phyloP scores from a whole-genome alignment of 352 stramenopile species.

The Phytopythium vexans region DNA sequence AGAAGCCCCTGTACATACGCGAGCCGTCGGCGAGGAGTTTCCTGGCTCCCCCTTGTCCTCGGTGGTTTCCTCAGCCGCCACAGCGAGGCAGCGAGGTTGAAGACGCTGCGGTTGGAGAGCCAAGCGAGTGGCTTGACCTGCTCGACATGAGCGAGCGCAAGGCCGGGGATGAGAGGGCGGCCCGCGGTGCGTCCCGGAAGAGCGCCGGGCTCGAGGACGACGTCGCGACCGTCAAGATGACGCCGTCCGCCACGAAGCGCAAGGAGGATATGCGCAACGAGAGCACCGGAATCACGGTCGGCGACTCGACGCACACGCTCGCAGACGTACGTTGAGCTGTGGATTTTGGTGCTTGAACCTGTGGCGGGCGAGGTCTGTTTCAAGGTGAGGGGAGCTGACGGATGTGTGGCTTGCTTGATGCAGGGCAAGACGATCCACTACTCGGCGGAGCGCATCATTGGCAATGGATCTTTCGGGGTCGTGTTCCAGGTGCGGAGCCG shows the following conservation, averaged over 20 bases:
- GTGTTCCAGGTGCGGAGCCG: slow-evolving; percentile 91
- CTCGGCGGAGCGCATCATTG: slow-evolving; percentile 98
- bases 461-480: slow-evolving; percentile 99
- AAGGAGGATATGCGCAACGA: slow-evolving; percentile 84
- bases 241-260: slow-evolving; percentile 47
- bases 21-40: too few species aligned
- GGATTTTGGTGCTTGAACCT: background rate
- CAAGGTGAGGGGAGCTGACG: background rate
- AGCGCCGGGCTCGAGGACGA: slow-evolving; percentile 22
- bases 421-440: slow-evolving; percentile 93
- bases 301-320: slow-evolving; percentile 77
- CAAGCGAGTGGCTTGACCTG: background rate
- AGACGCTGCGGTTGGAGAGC: background rate
- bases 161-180: slow-evolving; percentile 12
- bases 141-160: slow-evolving; percentile 23
- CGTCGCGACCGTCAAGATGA: slow-evolving; percentile 36
- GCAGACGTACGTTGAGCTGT: slow-evolving; percentile 53
- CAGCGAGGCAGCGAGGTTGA: background rate
- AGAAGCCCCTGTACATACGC: too few species aligned
- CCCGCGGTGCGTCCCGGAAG: slow-evolving; percentile 2
- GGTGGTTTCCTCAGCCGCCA: background rate
- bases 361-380: background rate
- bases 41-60: too few species aligned
- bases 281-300: slow-evolving; percentile 79
- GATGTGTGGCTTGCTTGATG: background rate